Percentiles rank a stretch among this genome's conserved stretches.
Evolutionary conservation across 306 rosid genomes (phyloP).

Genomic region (Glycine soja): DNA sequence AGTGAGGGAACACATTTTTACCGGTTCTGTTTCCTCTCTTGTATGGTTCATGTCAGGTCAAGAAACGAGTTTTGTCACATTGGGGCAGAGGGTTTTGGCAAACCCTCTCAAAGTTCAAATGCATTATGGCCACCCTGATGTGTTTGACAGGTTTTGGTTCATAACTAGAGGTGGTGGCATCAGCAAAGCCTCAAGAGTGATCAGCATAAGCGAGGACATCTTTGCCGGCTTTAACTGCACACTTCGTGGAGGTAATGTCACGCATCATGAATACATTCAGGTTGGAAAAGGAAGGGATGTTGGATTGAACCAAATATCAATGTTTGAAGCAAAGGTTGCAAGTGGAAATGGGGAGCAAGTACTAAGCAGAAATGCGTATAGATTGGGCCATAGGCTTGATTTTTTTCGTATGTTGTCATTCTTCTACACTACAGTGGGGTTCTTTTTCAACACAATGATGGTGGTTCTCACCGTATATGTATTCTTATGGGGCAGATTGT

Average conservation of each 20-base stretch:
- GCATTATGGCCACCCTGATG: constrained; percentile 99
- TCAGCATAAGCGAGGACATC: constrained; percentile 90
- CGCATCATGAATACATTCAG: constrained; percentile 94
- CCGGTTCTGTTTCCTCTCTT: constrained; percentile 93
- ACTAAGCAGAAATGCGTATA: constrained; percentile 79
- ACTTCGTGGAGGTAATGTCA: constrained; percentile 83
- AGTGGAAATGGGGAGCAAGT: constrained; percentile 95
- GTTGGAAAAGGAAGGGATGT: constrained; percentile 97
- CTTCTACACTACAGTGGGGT: constrained; percentile 87
- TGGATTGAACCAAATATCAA: constrained; percentile 83
- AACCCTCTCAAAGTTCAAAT: constrained; percentile 82
- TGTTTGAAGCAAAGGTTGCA: constrained; percentile 96
- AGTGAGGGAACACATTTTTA: constrained; percentile 82
- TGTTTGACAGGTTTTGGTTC: constrained; percentile 88
- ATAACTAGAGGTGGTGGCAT: constrained; percentile 91
- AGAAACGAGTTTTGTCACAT: constrained; percentile 90
- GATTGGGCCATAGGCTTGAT: constrained; percentile 88
- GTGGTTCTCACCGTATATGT: constrained; percentile 79
- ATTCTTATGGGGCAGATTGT: constrained; percentile 82
- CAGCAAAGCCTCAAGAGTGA: constrained; percentile 93
- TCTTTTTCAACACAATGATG: constrained; percentile 82
- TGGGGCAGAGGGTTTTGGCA: constrained; percentile 92
- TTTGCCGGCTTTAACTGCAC: constrained; percentile 93
- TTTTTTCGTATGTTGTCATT: constrained; percentile 86
- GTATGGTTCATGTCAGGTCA: constrained; percentile 98